phyloP scores from a whole-genome alignment of 129 eudicot genomes.

The Gnaphalium uliginosum region DNA sequence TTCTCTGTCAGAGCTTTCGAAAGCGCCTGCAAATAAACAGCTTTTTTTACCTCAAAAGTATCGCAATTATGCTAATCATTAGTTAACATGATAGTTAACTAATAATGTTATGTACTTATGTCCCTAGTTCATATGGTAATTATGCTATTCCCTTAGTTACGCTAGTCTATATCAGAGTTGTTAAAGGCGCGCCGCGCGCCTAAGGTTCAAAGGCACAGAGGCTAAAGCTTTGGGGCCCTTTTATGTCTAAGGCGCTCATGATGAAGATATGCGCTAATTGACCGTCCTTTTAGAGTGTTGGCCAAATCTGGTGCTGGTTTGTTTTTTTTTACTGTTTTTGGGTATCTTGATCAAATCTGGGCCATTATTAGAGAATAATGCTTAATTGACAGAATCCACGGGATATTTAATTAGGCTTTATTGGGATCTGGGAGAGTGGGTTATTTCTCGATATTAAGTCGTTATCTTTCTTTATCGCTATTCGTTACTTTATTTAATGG shows the following conservation, averaged over 20 bases:
- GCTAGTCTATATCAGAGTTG: not conserved
- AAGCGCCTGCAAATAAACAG: constrained; percentile 55
- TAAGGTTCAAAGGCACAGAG: not conserved
- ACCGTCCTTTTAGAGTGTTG: not conserved
- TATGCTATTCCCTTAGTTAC: not conserved
- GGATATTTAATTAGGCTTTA: not conserved
- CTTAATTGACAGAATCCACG: not conserved
- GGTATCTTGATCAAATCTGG: not conserved
- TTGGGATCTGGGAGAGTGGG: not conserved
- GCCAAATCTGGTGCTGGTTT: not conserved
- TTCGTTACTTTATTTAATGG: too few relatives aligned
- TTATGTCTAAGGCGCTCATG: too few relatives aligned
- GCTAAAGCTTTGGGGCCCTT: too few relatives aligned
- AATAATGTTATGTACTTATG: not conserved
- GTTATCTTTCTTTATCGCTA: too few relatives aligned
- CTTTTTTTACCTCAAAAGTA: not conserved
- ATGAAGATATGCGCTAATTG: not conserved
- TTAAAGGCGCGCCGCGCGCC: too few relatives aligned
- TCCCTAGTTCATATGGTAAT: not conserved
- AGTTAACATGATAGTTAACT: not conserved
- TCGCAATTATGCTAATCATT: not conserved
- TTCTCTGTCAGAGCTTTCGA: constrained; percentile 88
- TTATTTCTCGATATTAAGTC: not conserved
- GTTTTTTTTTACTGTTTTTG: not conserved
- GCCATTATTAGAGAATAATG: not conserved